Conservation (phyloP, 495 filamentous ascomycete species). For the Aspergillus mulundensis region DNA sequence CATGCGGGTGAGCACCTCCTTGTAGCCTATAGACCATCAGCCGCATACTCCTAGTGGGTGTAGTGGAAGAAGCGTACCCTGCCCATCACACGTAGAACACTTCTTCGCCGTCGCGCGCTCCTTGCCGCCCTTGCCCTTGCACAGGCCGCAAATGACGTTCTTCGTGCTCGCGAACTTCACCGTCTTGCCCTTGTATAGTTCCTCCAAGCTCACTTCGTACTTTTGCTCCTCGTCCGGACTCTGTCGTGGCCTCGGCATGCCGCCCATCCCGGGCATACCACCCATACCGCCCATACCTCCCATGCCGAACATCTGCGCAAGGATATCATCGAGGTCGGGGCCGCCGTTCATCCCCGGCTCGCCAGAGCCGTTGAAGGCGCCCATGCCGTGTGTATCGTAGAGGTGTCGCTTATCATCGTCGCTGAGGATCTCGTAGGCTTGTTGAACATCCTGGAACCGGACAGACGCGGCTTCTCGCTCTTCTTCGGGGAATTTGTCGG, state of each 20-base stretch:
- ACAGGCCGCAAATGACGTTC: slow-evolving; percentile 80
- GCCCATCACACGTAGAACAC: slow-evolving; percentile 78
- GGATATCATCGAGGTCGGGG: slow-evolving; percentile 83
- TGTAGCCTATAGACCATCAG: slow-evolving; percentile 44
- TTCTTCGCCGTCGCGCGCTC: slow-evolving; percentile 81
- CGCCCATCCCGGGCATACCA: slow-evolving; percentile 58
- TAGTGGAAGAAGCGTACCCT: slow-evolving; percentile 47
- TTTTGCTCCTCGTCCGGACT: slow-evolving; percentile 83
- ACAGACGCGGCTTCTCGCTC: slow-evolving; percentile 79
- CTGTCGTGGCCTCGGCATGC: slow-evolving; percentile 57
- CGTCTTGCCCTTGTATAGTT: slow-evolving; percentile 97
- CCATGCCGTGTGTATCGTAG: slow-evolving; percentile 94
- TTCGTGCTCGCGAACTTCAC: slow-evolving; percentile 92
- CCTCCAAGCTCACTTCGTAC: slow-evolving; percentile 86
- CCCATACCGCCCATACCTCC: slow-evolving; percentile 49
- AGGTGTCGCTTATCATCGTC: slow-evolving; percentile 89
- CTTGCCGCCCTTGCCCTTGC: slow-evolving; percentile 88
- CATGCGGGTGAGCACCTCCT: slow-evolving; percentile 67
- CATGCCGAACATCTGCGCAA: slow-evolving; percentile 89
- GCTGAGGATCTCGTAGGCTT: slow-evolving; percentile 95
- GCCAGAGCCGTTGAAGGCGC: slow-evolving; percentile 74
- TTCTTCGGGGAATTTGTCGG: slow-evolving; percentile 90
- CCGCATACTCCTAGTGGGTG: too few species aligned
- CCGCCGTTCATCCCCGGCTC: slow-evolving; percentile 63
- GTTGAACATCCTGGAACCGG: slow-evolving; percentile 84